Evolutionary conservation across 768 basidiomycete species (phyloP).

Genomic region (Mycena crocata): DNA sequence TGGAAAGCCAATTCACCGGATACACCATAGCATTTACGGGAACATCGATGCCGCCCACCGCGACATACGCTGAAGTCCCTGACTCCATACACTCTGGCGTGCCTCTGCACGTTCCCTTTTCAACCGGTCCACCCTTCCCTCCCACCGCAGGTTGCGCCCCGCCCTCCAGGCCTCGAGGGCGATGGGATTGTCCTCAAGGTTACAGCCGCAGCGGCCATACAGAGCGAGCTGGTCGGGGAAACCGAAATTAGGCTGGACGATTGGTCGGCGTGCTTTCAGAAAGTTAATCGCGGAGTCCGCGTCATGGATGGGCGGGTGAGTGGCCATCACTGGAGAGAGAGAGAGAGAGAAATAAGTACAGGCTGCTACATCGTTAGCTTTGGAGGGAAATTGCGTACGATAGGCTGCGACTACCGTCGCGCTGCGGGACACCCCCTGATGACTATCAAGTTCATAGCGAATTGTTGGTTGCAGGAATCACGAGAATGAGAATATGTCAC

Average conservation of each 20-base stretch:
- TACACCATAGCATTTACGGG: too few relatives aligned
- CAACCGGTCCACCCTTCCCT: neutral
- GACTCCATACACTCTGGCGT: neutral
- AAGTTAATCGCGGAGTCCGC: conserved; percentile 2
- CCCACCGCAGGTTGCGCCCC: neutral
- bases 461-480: neutral
- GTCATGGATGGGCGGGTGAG: neutral
- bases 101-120: neutral
- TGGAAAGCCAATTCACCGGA: too few relatives aligned
- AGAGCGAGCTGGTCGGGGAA: conserved; percentile 23
- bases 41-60: too few relatives aligned
- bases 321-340: conserved; percentile 6
- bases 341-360: neutral
- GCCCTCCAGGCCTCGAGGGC: conserved; percentile 10
- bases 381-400: neutral
- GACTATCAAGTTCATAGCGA: neutral
- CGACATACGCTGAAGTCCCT: neutral
- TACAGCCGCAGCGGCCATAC: conserved; percentile 14
- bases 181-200: neutral
- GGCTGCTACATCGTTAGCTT: neutral
- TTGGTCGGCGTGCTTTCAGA: neutral
- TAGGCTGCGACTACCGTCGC: conserved; percentile 22
- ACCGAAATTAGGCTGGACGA: conserved; percentile 18
- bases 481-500: neutral
- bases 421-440: conserved; percentile 15